These are phyloP conservation scores for Macroventuria anomochaeta DNA, from an alignment of 2,329 filamentous ascomycete species.

Conservation along the genomic window DNA sequence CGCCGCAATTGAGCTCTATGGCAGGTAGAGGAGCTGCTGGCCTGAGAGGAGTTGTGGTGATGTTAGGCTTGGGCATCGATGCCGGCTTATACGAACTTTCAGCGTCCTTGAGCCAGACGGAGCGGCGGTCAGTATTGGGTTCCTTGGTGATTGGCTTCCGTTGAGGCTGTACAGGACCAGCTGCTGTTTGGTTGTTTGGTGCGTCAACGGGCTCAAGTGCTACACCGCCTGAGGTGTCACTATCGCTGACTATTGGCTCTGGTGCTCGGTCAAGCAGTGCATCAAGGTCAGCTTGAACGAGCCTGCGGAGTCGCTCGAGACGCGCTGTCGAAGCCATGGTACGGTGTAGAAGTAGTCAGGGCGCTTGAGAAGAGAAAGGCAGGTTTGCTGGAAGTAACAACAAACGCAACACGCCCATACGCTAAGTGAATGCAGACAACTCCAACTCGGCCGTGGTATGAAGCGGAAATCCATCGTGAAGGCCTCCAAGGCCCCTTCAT, in stretches of 20 bases:
- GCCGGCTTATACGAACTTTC: conserved; percentile 34
- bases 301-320: conserved; percentile 32
- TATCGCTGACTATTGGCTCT: conserved; percentile 18
- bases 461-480: too few species aligned
- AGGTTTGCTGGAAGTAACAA: not conserved
- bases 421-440: too few species aligned
- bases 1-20: conserved; percentile 33
- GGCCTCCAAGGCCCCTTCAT: too few species aligned
- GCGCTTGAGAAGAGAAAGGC: not conserved
- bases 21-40: conserved; percentile 18
- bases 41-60: not conserved
- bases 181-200: conserved; percentile 19
- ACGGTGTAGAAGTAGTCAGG: not conserved
- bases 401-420: not conserved
- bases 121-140: conserved; percentile 27
- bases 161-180: not conserved
- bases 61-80: conserved; percentile 9
- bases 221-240: conserved; percentile 32
- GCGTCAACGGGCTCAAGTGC: conserved; percentile 16
- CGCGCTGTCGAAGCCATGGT: conserved; percentile 33
- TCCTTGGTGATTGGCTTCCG: not conserved
- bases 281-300: conserved; percentile 31
- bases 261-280: conserved; percentile 32
- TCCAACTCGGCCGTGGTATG: too few species aligned
- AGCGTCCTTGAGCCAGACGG: conserved; percentile 30